Conservation (phyloP, 1,139 yeast genomes). For the Taphrina pruni region DNA sequence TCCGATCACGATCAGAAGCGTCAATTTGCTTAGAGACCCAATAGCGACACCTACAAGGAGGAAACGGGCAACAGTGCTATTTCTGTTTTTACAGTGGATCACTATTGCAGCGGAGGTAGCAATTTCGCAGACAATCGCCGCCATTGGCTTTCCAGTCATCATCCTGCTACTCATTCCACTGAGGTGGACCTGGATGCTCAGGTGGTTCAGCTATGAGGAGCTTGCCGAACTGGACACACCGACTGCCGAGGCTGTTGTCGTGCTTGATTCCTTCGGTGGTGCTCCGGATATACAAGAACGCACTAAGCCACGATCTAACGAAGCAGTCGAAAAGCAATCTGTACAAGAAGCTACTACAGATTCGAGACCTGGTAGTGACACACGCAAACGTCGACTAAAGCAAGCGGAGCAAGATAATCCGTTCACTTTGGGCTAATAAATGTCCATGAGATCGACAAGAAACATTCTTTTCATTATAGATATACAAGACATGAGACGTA, state of each 20-base stretch:
- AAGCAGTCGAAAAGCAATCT: not conserved
- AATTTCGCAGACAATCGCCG: conserved; percentile 84
- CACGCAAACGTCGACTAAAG: not conserved
- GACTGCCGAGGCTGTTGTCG: conserved; percentile 65
- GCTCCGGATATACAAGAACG: conserved; percentile 29
- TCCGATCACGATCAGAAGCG: conserved; percentile 65
- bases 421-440: conserved; percentile 9
- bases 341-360: not conserved
- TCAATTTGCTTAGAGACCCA: conserved; percentile 69
- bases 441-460: not conserved
- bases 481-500: not conserved
- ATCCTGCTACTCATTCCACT: conserved; percentile 62
- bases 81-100: conserved; percentile 63
- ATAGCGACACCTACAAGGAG: conserved; percentile 50
- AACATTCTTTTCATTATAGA: conserved; percentile 1
- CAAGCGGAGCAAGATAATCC: conserved; percentile 13
- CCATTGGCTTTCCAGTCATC: conserved; percentile 93
- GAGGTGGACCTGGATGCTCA: conserved; percentile 58
- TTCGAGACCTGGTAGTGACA: not conserved
- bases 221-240: conserved; percentile 70
- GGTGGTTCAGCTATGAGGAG: conserved; percentile 66
- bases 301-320: conserved; percentile 10
- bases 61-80: conserved; percentile 58
- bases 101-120: conserved; percentile 81
- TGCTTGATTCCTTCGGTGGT: conserved; percentile 51